A percentile compares a stretch with the other conserved stretches of the same genome.
Evolutionary conservation across 768 basidiomycete genomes (phyloP).

Genomic region (Boletus tomentosulus): DNA sequence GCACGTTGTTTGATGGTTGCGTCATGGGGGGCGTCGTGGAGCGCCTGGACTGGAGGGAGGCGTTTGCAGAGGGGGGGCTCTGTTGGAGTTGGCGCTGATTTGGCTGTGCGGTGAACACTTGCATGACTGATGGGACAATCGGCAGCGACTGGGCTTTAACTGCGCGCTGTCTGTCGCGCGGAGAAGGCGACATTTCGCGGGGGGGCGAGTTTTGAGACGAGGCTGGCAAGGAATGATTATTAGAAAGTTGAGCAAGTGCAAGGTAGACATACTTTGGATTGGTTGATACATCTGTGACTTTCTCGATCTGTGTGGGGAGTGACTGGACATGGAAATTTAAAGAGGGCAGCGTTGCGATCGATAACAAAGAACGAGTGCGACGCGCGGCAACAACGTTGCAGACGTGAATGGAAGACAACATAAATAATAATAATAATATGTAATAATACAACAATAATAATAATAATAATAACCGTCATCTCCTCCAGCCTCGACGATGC

Average conservation of each 20-base stretch:
- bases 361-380: conserved; percentile 24
- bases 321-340: conserved; percentile 48
- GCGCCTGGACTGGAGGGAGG: conserved; percentile 33
- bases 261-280: background rate
- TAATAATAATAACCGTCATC: background rate
- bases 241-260: conserved; percentile 9
- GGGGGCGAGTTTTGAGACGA: conserved; percentile 31
- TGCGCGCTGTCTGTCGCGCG: conserved; percentile 47
- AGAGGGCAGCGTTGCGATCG: conserved; percentile 33
- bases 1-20: conserved; percentile 30
- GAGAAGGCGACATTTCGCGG: conserved; percentile 42
- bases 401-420: conserved; percentile 47
- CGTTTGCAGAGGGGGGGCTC: conserved; percentile 32
- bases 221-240: conserved; percentile 4
- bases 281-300: conserved; percentile 46
- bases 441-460: background rate
- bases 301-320: conserved; percentile 56
- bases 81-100: conserved; percentile 36
- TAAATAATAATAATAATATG: conserved; percentile 14
- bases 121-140: conserved; percentile 53
- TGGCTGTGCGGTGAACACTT: conserved; percentile 41
- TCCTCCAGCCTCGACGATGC: conserved; percentile 6
- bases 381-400: conserved; percentile 30
- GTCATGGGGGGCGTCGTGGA: conserved; percentile 32
- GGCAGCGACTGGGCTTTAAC: conserved; percentile 61